Conservation (phyloP, 805 yeast species). For the Ogataea neopini region DNA sequence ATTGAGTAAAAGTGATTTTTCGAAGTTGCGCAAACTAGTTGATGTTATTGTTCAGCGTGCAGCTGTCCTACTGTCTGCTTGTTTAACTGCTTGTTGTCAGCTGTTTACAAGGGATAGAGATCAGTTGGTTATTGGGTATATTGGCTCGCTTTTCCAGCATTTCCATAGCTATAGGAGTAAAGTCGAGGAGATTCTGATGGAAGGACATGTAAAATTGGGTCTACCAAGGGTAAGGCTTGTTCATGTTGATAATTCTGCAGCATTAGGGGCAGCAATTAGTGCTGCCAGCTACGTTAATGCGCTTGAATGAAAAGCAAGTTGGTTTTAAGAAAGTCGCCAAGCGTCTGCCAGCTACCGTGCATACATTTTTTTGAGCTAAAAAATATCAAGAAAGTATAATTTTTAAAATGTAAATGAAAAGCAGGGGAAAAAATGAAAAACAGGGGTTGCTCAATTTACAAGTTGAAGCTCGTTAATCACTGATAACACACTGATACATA, state of each 20-base stretch:
- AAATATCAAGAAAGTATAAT: not conserved
- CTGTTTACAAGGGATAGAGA: constrained; percentile 21
- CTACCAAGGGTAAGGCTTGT: constrained; percentile 1
- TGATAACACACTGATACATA: too few species aligned
- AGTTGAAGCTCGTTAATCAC: too few species aligned
- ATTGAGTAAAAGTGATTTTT: constrained; percentile 10
- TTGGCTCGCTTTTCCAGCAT: constrained; percentile 52
- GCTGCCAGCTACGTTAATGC: constrained; percentile 6
- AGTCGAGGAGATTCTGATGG: constrained; percentile 29
- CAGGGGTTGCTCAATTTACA: too few species aligned
- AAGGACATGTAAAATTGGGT: not conserved
- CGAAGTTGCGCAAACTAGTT: constrained; percentile 28
- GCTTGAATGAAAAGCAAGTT: too few species aligned
- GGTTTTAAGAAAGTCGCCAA: not conserved
- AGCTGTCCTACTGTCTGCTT: constrained; percentile 43
- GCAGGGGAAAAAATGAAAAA: too few species aligned
- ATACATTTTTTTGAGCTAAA: too few species aligned
- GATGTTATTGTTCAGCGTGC: constrained; percentile 45
- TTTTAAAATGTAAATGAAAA: too few species aligned
- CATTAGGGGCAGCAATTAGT: constrained; percentile 18
- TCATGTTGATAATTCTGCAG: constrained; percentile 14
- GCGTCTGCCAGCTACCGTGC: too few species aligned
- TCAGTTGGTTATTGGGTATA: constrained; percentile 43
- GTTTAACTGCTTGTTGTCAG: constrained; percentile 41
- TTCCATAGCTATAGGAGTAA: constrained; percentile 41